A percentile compares a stretch with the other conserved stretches of the same genome.
phyloP scores from a whole-genome alignment of 1,139 yeast species.

The Geotrichum candidum region DNA sequence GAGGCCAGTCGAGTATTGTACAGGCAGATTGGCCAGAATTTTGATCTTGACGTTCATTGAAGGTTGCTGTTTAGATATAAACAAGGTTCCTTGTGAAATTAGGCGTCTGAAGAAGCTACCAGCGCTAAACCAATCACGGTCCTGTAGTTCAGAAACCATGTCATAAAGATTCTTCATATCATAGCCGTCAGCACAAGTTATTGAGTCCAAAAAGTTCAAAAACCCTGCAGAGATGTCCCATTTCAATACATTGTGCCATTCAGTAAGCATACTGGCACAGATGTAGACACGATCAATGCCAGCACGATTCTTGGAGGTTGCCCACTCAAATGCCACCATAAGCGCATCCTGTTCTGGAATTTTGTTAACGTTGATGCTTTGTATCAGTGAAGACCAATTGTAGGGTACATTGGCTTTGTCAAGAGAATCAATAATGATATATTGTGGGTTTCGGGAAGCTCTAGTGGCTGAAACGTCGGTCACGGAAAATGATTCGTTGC shows the following conservation, averaged over 20 bases:
- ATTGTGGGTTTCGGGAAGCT: constrained; percentile 21
- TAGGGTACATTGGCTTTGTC: constrained; percentile 24
- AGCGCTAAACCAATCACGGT: constrained; percentile 46
- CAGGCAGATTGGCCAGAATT: constrained; percentile 52
- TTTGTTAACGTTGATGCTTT: constrained; percentile 21
- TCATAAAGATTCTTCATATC: constrained; percentile 42
- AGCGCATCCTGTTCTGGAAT: constrained; percentile 24
- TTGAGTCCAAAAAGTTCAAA: constrained; percentile 29
- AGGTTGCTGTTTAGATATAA: constrained; percentile 31
- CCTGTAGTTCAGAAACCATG: constrained; percentile 50
- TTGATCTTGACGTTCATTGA: constrained; percentile 41
- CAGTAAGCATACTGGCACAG: constrained; percentile 23
- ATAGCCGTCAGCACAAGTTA: constrained; percentile 21
- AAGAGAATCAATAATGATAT: constrained; percentile 22
- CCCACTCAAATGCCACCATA: constrained; percentile 30
- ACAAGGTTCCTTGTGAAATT: constrained; percentile 78
- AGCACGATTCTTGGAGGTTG: constrained; percentile 24
- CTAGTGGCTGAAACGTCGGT: constrained; percentile 24
- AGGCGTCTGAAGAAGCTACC: constrained; percentile 69
- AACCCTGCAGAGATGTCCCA: constrained; percentile 30
- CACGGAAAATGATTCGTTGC: constrained; percentile 31
- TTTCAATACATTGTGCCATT: constrained; percentile 20
- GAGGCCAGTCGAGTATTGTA: constrained; percentile 20
- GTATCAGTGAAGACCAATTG: constrained; percentile 22
- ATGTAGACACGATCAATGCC: constrained; percentile 27